Evolutionary conservation across 257 asterid species (phyloP), one percentile per base, ranked within the genome.

Genomic region (Apocynum venetum): DNA sequence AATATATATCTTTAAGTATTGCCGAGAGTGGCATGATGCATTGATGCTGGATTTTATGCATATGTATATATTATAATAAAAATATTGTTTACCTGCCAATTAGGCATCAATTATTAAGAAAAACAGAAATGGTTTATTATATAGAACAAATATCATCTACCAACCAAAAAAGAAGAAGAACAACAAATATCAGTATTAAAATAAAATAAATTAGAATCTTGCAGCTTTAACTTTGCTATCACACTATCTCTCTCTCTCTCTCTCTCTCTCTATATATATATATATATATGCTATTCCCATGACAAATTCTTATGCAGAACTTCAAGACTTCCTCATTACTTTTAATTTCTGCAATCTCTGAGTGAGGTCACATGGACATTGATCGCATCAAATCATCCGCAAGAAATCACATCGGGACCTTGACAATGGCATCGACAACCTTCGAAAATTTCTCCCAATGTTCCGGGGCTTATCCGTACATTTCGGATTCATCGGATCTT

Each of bases 291-390:
- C 47, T 49, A 40, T 51, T 44, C 56, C 57, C 0, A 41, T 72
- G 75, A 20, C 71, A 66, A 20, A 38, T 35, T 51, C 13, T 53
- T 70, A 51, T 20, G 71, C 73, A 72, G 78, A 68, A 7, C 36
- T 35, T 63, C 41, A 69, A 14, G 49, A 40, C 55, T 82, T 68
- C 83, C 56, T 72, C 64, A 60, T 47, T 7, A 44, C 49, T 41
- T n/a, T 15, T 55, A 17, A 8, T 56, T 56, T 56, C 57, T 63
- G 38, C 71, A n/a, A 49, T 36, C 49, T 13, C 15, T 7, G 40
- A 19, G 38, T 56, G 5, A 46, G 47, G 51, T 46, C 44, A 44
- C 20, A 81, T 86, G 89, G 84, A 83, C 73, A 78, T 66, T 72
- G 76, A 59, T 69, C 80, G 68, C 79, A 31, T 83, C 71, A 77